Evolutionary conservation across 129 eudicot species (phyloP), one percentile per base, ranked within the genome.

Genomic region (Tagetes patula): DNA sequence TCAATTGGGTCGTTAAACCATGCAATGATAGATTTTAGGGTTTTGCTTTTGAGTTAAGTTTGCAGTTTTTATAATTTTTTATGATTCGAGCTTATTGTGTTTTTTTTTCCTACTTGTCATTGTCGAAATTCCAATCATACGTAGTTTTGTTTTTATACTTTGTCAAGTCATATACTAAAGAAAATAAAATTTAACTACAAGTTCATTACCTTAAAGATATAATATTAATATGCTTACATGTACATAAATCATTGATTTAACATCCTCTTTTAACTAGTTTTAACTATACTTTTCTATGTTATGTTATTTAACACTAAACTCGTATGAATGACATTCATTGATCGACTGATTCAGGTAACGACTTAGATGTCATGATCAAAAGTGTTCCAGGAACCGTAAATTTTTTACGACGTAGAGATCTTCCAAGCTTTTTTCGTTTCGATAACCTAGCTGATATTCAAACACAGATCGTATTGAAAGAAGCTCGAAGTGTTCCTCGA

Each of bases 331-430:
- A 6, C n/a, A 32, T 30, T 33, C 4, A 43, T 6, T 9, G 13
- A 55, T 33, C 36, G 43, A 61, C 5, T 34, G 42, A 10, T 53
- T 38, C 1, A 74, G 80, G 46, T 6, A 30, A 69, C 30, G 80
- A 75, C 31, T 48, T 80, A 75, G 80, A 80, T 12, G 61, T 47
- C 14, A 0, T 27, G n/a, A 46, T 74, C 20, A 61, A 61, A 61
- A 32, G 60, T 30, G 72, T 80, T 4, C 77, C 76, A 0, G 76
- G 84, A 20, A 80, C 61, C 3, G 80, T 74, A 42, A 34, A 54
- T 30, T 69, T 80, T 53, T 68, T 80, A 34, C 60, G 80, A 8
- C 71, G 72, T 3, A 63, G 84, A 11, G 84, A 80, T 80, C 84
- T 80, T 58, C 76, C 84, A 1, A 46, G 67, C n/a, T 80, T 80